These are phyloP conservation scores for Scedosporium boydii DNA, from an alignment of 2,329 filamentous ascomycete species.

Conservation along the genomic window DNA sequence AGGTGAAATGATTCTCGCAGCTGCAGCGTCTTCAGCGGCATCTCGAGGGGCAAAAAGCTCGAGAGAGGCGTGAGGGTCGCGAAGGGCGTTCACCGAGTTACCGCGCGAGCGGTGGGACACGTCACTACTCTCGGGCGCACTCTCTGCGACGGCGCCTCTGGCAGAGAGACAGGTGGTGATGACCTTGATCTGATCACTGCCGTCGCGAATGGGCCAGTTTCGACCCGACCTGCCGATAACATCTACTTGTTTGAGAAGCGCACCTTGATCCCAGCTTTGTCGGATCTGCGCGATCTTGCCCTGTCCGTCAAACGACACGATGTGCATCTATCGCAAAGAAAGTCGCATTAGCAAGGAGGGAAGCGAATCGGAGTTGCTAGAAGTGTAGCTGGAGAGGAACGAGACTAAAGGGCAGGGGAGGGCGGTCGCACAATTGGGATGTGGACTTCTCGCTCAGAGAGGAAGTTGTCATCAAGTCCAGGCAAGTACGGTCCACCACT, in stretches of 20 bases:
- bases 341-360: neutral
- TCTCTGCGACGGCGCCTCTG: conserved; percentile 25
- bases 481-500: conserved; percentile 83
- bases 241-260: conserved; percentile 85
- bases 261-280: conserved; percentile 90
- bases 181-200: conserved; percentile 71
- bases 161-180: conserved; percentile 54
- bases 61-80: conserved; percentile 61
- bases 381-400: neutral
- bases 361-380: neutral
- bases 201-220: conserved; percentile 92
- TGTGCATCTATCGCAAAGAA: conserved; percentile 55
- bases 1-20: conserved; percentile 44
- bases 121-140: conserved; percentile 25
- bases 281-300: conserved; percentile 81
- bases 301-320: conserved; percentile 70
- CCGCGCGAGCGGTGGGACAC: conserved; percentile 35
- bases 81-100: conserved; percentile 43
- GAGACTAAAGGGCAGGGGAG: neutral
- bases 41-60: conserved; percentile 67
- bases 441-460: conserved; percentile 69
- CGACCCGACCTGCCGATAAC: conserved; percentile 83
- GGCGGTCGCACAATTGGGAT: conserved; percentile 66
- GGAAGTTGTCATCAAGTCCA: conserved; percentile 85
- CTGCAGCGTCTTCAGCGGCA: conserved; percentile 41